A percentile compares a stretch with the other conserved stretches of the same genome.
These are phyloP conservation scores for Fraxinus sp. DNA, from an alignment of 305 asterid species.

Conservation along the genomic window DNA sequence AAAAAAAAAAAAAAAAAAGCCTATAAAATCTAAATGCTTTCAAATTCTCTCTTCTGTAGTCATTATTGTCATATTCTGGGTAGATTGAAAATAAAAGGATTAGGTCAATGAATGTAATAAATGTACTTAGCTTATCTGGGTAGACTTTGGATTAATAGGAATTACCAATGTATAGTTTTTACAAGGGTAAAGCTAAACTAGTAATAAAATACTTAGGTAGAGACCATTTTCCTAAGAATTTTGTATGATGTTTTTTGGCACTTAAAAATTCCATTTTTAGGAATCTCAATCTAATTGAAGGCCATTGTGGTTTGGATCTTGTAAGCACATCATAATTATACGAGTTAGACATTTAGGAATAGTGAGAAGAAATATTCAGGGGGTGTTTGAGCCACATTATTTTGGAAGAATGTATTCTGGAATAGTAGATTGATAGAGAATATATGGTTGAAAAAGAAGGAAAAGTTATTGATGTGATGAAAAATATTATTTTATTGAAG, in stretches of 20 bases:
- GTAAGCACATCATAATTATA: not conserved
- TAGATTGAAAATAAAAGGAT: not conserved
- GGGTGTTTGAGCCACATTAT: too few relatives aligned
- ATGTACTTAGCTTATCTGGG: not conserved
- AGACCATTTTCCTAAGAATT: not conserved
- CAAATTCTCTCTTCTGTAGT: not conserved
- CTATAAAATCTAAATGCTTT: not conserved
- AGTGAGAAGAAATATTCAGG: not conserved
- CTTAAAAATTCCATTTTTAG: not conserved
- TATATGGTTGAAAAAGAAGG: too few relatives aligned
- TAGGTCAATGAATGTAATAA: not conserved
- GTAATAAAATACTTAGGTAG: not conserved
- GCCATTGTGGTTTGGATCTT: not conserved
- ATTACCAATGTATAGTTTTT: not conserved
- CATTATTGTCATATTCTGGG: not conserved
- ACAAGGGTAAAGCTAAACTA: not conserved
- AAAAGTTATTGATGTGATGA: too few relatives aligned
- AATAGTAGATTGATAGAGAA: too few relatives aligned
- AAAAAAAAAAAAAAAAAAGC: not conserved
- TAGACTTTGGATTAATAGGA: not conserved
- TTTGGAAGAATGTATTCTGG: too few relatives aligned
- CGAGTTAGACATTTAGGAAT: not conserved
- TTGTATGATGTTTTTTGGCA: not conserved
- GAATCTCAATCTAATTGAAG: not conserved
- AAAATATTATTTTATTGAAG: too few relatives aligned